Percentiles rank a stretch among this genome's conserved stretches.
These are phyloP conservation scores for Dissophora globulifera DNA, from an alignment of 192 early-diverging fungal species.

Conservation along the genomic window DNA sequence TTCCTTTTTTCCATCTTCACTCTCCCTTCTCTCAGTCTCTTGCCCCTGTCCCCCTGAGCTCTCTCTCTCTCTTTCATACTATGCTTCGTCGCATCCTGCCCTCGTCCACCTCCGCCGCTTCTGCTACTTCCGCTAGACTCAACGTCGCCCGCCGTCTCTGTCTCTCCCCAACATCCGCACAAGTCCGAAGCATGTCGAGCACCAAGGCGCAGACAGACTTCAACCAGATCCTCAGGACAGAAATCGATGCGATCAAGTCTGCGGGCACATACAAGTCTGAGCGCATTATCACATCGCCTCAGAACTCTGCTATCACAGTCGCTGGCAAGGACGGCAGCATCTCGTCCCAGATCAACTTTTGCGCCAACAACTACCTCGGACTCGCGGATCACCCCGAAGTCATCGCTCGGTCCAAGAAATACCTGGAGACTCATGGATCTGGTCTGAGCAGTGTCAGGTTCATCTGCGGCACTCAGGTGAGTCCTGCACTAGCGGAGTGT, in stretches of 20 bases:
- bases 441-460: slow-evolving; percentile 76
- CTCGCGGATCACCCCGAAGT: slow-evolving; percentile 69
- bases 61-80: neutral
- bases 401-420: slow-evolving; percentile 60
- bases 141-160: slow-evolving; percentile 22
- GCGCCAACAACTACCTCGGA: slow-evolving; percentile 79
- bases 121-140: slow-evolving; percentile 14
- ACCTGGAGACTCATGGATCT: slow-evolving; percentile 67
- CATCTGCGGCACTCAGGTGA: slow-evolving; percentile 75
- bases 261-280: slow-evolving; percentile 77
- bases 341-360: slow-evolving; percentile 67
- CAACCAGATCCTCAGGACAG: slow-evolving; percentile 38
- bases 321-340: slow-evolving; percentile 37
- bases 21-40: neutral
- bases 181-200: slow-evolving; percentile 24
- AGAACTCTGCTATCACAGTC: slow-evolving; percentile 64
- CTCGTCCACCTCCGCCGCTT: too few species aligned
- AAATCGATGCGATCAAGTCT: slow-evolving; percentile 64
- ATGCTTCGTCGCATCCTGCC: slow-evolving; percentile 38
- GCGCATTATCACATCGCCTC: slow-evolving; percentile 69
- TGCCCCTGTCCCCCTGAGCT: neutral
- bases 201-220: slow-evolving; percentile 44
- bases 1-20: neutral
- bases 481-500: neutral
- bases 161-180: slow-evolving; percentile 1